Evolutionary conservation across 2,329 filamentous ascomycete species (phyloP).

Genomic region (Epichloe amarillans): DNA sequence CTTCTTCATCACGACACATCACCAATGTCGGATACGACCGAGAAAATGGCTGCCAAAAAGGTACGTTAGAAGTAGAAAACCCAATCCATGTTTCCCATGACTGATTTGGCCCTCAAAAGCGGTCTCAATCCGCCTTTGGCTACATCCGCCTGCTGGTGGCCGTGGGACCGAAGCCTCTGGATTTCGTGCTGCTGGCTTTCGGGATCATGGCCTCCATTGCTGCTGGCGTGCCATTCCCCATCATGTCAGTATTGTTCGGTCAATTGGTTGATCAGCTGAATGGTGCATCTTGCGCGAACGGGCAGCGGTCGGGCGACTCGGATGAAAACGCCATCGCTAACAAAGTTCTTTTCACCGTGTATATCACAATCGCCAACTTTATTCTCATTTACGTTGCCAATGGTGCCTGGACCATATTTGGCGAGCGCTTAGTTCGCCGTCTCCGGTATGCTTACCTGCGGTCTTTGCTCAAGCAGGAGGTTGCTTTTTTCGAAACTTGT

Average conservation of each 20-base stretch:
- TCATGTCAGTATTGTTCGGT: conserved; percentile 43
- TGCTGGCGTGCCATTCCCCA: conserved; percentile 36
- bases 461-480: conserved; percentile 41
- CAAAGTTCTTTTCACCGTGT: conserved; percentile 43
- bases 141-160: not conserved
- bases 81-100: not conserved
- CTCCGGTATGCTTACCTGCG: conserved; percentile 42
- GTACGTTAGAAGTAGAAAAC: not conserved
- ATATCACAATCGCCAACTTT: conserved; percentile 46
- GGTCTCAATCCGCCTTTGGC: not conserved
- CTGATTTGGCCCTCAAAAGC: not conserved
- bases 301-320: conserved; percentile 10
- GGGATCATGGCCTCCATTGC: not conserved
- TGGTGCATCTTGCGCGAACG: conserved; percentile 17
- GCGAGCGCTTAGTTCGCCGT: conserved; percentile 42
- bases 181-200: not conserved
- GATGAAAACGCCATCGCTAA: conserved; percentile 24
- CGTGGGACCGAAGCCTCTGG: not conserved
- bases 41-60: not conserved
- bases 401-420: conserved; percentile 44
- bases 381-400: conserved; percentile 43
- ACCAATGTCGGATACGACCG: not conserved
- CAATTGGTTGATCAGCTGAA: conserved; percentile 41
- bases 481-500: conserved; percentile 42
- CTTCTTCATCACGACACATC: not conserved